These are phyloP conservation scores for Boletellus dicymbophilus DNA, from an alignment of 1,284 basidiomycete species.

Conservation along the genomic window DNA sequence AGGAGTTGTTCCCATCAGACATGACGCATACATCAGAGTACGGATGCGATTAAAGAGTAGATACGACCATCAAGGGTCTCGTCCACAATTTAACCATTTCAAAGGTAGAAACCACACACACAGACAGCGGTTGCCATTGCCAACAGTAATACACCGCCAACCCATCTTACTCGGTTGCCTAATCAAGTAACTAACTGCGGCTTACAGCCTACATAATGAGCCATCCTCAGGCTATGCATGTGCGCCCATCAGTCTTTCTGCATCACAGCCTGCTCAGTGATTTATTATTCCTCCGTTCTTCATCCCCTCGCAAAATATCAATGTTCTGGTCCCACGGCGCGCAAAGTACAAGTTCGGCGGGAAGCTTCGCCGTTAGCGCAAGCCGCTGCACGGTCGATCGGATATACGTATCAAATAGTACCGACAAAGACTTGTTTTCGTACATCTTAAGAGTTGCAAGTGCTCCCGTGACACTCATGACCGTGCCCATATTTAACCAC, in stretches of 20 bases:
- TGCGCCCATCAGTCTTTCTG: too few species aligned
- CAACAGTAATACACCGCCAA: too few species aligned
- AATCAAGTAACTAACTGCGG: background rate
- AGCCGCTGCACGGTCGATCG: slow-evolving; percentile 27
- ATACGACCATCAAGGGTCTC: background rate
- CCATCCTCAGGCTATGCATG: too few species aligned
- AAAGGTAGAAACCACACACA: background rate
- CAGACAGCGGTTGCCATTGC: background rate
- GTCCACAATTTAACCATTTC: background rate
- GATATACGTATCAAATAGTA: slow-evolving; percentile 29
- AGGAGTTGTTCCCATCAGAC: background rate
- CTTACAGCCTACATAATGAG: too few species aligned
- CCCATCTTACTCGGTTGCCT: slow-evolving; percentile 8
- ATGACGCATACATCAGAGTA: too few species aligned
- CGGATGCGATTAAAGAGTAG: background rate
- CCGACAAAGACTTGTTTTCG: slow-evolving; percentile 24
- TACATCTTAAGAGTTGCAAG: too few species aligned
- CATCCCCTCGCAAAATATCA: slow-evolving; percentile 36
- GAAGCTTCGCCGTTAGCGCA: slow-evolving; percentile 21
- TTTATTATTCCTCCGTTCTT: slow-evolving; percentile 36
- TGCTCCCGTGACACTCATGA: too few species aligned
- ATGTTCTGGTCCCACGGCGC: slow-evolving; percentile 34
- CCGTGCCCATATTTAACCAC: too few species aligned
- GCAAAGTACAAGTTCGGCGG: slow-evolving; percentile 22
- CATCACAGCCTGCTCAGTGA: slow-evolving; percentile 16